Evolutionary conservation across 371 early-diverging fungal genomes (phyloP).

Genomic region (Rozella allomycis): DNA sequence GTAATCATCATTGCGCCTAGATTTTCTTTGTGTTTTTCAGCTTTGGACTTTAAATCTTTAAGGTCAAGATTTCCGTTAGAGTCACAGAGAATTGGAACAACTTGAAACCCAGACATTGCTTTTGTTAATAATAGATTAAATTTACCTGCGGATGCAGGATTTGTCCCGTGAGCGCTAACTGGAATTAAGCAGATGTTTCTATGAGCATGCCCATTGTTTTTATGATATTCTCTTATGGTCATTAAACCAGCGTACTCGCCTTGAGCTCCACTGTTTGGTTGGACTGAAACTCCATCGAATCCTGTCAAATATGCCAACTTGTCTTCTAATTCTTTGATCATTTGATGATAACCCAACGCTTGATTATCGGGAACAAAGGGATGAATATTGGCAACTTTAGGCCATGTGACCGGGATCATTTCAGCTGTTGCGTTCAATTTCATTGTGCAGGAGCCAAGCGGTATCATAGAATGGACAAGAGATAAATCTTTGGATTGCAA

Average conservation of each 20-base stretch:
- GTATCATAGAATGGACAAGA: conserved; percentile 88
- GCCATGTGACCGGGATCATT: conserved; percentile 93
- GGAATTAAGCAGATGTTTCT: conserved; percentile 88
- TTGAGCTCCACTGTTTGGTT: conserved; percentile 94
- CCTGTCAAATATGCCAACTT: conserved; percentile 80
- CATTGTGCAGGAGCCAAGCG: conserved; percentile 94
- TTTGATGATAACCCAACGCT: conserved; percentile 61
- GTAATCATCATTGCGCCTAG: conserved; percentile 92
- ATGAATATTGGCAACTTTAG: conserved; percentile 79
- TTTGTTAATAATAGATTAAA: no score
- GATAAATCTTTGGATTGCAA: conserved; percentile 88
- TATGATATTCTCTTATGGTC: conserved; percentile 71
- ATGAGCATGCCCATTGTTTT: conserved; percentile 47
- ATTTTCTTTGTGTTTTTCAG: conserved; percentile 47
- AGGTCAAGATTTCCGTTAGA: conserved; percentile 73
- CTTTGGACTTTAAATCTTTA: conserved; percentile 63
- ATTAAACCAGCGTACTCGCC: conserved; percentile 92
- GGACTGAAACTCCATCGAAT: conserved; percentile 69
- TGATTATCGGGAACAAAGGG: conserved; percentile 85
- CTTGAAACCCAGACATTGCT: conserved; percentile 86
- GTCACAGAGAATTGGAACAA: conserved; percentile 76
- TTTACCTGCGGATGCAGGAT: conserved; percentile 95
- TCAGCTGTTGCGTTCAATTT: conserved; percentile 92
- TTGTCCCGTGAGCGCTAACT: conserved; percentile 93
- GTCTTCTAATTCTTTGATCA: conserved; percentile 59